Evolutionary conservation across 2,329 filamentous ascomycete species (phyloP).

Genomic region (Fusarium sp.): DNA sequence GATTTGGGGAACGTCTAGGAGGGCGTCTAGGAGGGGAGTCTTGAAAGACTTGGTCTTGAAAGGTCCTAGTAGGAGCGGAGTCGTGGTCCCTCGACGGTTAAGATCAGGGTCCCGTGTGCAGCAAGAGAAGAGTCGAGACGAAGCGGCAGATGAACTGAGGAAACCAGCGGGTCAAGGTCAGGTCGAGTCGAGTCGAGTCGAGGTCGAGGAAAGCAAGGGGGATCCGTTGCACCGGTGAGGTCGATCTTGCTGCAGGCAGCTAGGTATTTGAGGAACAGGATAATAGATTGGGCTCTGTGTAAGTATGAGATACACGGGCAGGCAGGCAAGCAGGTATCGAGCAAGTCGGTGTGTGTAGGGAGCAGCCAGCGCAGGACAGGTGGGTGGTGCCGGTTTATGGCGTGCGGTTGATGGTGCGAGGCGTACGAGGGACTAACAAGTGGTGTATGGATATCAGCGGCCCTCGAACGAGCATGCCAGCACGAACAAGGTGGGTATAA

Average conservation of each 20-base stretch:
- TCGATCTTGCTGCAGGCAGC: slow-evolving; percentile 36
- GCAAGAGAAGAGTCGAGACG: background rate
- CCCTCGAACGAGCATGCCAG: slow-evolving; percentile 23
- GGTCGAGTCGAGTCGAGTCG: slow-evolving; percentile 7
- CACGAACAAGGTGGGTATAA: slow-evolving; percentile 26
- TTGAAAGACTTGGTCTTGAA: slow-evolving; percentile 34
- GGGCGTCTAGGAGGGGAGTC: slow-evolving; percentile 25
- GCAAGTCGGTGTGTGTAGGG: slow-evolving; percentile 39
- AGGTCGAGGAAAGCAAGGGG: slow-evolving; percentile 25
- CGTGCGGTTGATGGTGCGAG: slow-evolving; percentile 37
- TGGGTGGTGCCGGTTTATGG: slow-evolving; percentile 43
- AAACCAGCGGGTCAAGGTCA: slow-evolving; percentile 7
- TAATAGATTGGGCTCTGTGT: slow-evolving; percentile 11
- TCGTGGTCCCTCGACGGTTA: slow-evolving; percentile 16
- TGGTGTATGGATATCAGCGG: slow-evolving; percentile 38
- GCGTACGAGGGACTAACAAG: slow-evolving; percentile 14
- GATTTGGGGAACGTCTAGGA: slow-evolving; percentile 35
- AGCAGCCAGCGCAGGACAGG: background rate
- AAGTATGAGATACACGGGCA: slow-evolving; percentile 29
- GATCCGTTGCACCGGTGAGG: slow-evolving; percentile 38
- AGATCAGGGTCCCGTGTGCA: slow-evolving; percentile 24
- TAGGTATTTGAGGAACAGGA: slow-evolving; percentile 19
- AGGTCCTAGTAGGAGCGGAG: slow-evolving; percentile 39
- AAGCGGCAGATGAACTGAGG: slow-evolving; percentile 13
- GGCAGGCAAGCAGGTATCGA: slow-evolving; percentile 24